Evolutionary conservation across 352 stramenopile species (phyloP).

Genomic region (Phytophthora sp.): DNA sequence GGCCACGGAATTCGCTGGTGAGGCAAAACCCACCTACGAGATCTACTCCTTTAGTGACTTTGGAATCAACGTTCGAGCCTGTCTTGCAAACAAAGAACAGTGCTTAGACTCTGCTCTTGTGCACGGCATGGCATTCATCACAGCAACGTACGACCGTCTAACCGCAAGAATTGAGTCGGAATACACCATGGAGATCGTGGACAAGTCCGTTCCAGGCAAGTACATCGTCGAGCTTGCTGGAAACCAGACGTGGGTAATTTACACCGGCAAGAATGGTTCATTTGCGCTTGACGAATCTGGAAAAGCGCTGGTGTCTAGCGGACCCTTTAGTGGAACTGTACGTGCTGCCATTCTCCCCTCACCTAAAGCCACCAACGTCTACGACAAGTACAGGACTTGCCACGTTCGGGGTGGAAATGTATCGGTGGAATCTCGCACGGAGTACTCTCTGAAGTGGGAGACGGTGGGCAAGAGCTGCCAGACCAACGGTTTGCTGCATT

Average conservation of each 20-base stretch:
- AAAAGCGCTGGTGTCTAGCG: slow-evolving; percentile 42
- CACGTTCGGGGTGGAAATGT: slow-evolving; percentile 55
- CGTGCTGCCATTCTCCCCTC: slow-evolving; percentile 53
- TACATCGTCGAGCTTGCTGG: slow-evolving; percentile 58
- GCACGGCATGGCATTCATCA: slow-evolving; percentile 74
- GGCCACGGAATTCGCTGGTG: slow-evolving; percentile 50
- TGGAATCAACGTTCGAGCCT: slow-evolving; percentile 54
- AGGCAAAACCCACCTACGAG: slow-evolving; percentile 52
- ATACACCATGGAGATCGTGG: slow-evolving; percentile 49
- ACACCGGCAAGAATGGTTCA: slow-evolving; percentile 33
- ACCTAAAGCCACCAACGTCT: slow-evolving; percentile 27
- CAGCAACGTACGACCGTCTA: slow-evolving; percentile 53
- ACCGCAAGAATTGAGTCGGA: slow-evolving; percentile 51
- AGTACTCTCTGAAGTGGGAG: slow-evolving; percentile 69
- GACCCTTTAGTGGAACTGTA: slow-evolving; percentile 47
- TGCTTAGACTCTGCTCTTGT: slow-evolving; percentile 60
- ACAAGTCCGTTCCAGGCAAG: slow-evolving; percentile 45
- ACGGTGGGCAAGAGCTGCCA: slow-evolving; percentile 49
- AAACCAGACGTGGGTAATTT: slow-evolving; percentile 76
- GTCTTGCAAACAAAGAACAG: slow-evolving; percentile 23
- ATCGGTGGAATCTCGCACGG: slow-evolving; percentile 46
- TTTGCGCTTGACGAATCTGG: slow-evolving; percentile 39
- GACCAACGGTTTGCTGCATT: slow-evolving; percentile 57
- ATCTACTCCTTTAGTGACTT: slow-evolving; percentile 68
- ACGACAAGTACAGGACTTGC: slow-evolving; percentile 60